These are phyloP conservation scores for Evansstolkia leycettana DNA, from an alignment of 495 filamentous ascomycete genomes.

Conservation along the genomic window DNA sequence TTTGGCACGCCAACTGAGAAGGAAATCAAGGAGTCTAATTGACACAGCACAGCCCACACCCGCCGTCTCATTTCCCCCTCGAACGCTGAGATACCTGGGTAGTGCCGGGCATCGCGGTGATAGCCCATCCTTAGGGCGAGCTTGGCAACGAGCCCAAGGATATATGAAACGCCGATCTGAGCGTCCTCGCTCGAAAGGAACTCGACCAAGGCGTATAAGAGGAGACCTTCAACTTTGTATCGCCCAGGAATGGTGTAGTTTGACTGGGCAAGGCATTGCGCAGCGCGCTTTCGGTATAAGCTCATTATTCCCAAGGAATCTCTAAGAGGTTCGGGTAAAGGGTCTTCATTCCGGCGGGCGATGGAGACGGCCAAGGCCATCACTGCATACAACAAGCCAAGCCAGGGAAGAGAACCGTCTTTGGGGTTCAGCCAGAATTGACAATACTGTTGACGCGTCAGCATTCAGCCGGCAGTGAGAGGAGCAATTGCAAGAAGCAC, in stretches of 20 bases:
- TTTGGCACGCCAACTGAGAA: conserved; percentile 20
- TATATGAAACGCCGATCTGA: conserved; percentile 21
- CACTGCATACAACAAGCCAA: conserved; percentile 23
- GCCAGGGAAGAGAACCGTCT: conserved; percentile 23
- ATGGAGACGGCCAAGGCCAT: conserved; percentile 20
- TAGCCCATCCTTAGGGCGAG: conserved; percentile 21
- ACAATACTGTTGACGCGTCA: conserved; percentile 13
- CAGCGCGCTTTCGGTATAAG: conserved; percentile 15
- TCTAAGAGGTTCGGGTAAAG: conserved; percentile 9
- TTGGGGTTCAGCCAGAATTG: conserved; percentile 23
- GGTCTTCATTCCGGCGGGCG: conserved; percentile 17
- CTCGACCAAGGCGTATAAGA: conserved; percentile 24
- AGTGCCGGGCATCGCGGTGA: conserved; percentile 16
- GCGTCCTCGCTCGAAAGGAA: conserved; percentile 26
- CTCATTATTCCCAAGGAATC: conserved; percentile 10
- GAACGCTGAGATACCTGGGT: conserved; percentile 13
- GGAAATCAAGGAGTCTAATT: conserved; percentile 17
- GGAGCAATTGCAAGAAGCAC: not conserved
- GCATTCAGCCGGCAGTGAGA: not conserved
- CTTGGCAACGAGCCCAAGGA: conserved; percentile 23
- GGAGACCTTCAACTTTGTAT: conserved; percentile 25
- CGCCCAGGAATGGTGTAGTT: conserved; percentile 22
- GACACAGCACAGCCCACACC: conserved; percentile 12
- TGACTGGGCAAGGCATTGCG: conserved; percentile 21
- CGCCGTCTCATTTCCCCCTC: conserved; percentile 21